phyloP scores from a whole-genome alignment of 805 yeast genomes.

The Candida krabiensis region DNA sequence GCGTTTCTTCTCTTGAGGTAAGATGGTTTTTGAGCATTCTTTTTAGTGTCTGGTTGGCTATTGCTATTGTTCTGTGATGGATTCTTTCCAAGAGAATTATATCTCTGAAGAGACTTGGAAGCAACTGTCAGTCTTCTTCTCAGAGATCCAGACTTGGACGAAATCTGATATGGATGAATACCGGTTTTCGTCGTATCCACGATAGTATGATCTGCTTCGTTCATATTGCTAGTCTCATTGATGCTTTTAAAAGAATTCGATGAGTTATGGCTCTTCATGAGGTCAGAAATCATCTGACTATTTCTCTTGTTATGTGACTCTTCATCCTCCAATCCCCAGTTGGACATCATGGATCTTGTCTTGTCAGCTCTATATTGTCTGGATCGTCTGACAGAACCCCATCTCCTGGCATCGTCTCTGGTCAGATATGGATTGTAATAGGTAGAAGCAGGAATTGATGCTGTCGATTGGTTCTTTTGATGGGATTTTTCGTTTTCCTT shows the following conservation, averaged over 20 bases:
- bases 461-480: background rate
- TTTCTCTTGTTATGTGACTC: slow-evolving; percentile 8
- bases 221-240: too few species aligned
- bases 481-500: background rate
- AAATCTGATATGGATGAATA: slow-evolving; percentile 10
- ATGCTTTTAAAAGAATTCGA: too few species aligned
- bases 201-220: background rate
- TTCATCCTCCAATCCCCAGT: slow-evolving; percentile 11
- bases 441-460: background rate
- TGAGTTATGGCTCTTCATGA: slow-evolving; percentile 8
- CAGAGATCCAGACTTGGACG: slow-evolving; percentile 11
- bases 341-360: slow-evolving; percentile 10
- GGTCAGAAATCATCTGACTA: slow-evolving; percentile 11
- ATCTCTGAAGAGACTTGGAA: slow-evolving; percentile 9
- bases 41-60: background rate
- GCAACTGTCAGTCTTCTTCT: slow-evolving; percentile 15
- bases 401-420: background rate
- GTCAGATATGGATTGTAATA: slow-evolving; percentile 10
- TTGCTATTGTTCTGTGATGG: background rate
- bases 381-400: background rate
- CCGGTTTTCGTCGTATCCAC: slow-evolving; percentile 4
- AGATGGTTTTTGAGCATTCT: slow-evolving; percentile 2
- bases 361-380: slow-evolving; percentile 4
- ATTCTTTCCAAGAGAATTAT: slow-evolving; percentile 1
- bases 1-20: slow-evolving; percentile 33